Evolutionary conservation across 1,139 yeast genomes (phyloP).

Genomic region (Debaryomycetaceae sp.): DNA sequence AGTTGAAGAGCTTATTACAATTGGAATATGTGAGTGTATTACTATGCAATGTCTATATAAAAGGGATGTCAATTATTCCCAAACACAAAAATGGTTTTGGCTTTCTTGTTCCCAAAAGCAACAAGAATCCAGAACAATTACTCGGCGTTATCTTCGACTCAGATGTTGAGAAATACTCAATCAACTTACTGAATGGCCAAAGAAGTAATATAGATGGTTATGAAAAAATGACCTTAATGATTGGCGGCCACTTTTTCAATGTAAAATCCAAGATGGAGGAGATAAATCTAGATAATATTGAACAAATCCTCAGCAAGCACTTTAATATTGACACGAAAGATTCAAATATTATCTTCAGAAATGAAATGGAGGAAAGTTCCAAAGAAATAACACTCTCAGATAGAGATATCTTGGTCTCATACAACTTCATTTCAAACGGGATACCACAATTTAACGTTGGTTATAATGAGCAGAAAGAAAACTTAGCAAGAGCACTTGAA

Average conservation of each 20-base stretch:
- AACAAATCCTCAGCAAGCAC: constrained; percentile 47
- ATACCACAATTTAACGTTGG: constrained; percentile 85
- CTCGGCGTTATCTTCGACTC: constrained; percentile 92
- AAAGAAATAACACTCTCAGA: constrained; percentile 17
- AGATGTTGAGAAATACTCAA: constrained; percentile 58
- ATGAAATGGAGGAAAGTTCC: constrained; percentile 23
- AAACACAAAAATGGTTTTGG: constrained; percentile 71
- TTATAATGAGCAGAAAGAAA: constrained; percentile 46
- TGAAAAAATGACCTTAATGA: constrained; percentile 81
- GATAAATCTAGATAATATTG: constrained; percentile 43
- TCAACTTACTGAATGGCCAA: constrained; percentile 9
- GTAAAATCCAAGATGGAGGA: constrained; percentile 32
- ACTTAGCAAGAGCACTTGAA: constrained; percentile 29
- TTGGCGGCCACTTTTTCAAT: constrained; percentile 71
- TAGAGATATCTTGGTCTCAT: constrained; percentile 35
- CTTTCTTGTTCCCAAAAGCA: constrained; percentile 67
- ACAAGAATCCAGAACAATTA: constrained; percentile 55
- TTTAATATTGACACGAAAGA: constrained; percentile 44
- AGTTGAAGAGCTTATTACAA: constrained; percentile 18
- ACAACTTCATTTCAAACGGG: constrained; percentile 46
- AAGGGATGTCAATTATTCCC: constrained; percentile 34
- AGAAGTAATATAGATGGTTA: constrained; percentile 24
- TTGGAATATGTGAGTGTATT: constrained; percentile 54
- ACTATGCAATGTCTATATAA: constrained; percentile 55
- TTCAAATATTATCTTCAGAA: constrained; percentile 25